A percentile compares a stretch with the other conserved stretches of the same genome.
phyloP scores from a whole-genome alignment of 768 basidiomycete species.

The Naganishia antarctica region DNA sequence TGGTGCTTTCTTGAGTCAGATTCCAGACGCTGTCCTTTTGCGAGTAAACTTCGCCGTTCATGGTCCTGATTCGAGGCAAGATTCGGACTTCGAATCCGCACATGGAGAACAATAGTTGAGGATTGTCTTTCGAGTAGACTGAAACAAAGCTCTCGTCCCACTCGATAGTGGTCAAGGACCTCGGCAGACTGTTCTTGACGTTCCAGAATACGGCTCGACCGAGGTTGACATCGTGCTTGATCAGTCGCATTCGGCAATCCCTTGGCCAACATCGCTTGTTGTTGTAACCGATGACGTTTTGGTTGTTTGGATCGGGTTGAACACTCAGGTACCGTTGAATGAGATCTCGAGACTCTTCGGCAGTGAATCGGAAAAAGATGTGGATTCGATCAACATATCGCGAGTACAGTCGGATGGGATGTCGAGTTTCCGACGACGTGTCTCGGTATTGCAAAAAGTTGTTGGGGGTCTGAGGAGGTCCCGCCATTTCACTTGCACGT shows the following conservation, averaged over 20 bases:
- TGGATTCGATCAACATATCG: slow-evolving; percentile 93
- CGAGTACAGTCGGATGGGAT: slow-evolving; percentile 96
- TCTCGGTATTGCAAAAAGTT: slow-evolving; percentile 98
- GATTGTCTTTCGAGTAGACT: slow-evolving; percentile 95
- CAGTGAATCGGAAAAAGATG: slow-evolving; percentile 94
- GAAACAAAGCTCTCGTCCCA: slow-evolving; percentile 98
- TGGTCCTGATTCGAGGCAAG: slow-evolving; percentile 88
- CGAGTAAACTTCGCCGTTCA: slow-evolving; percentile 95
- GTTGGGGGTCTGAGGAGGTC: slow-evolving; percentile 94
- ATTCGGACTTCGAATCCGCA: slow-evolving; percentile 98
- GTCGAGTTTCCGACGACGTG: slow-evolving; percentile 86
- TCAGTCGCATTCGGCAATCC: slow-evolving; percentile 96
- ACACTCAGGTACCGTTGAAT: slow-evolving; percentile 97
- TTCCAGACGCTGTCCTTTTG: slow-evolving; percentile 96
- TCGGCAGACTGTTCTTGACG: slow-evolving; percentile 90
- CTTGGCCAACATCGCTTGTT: slow-evolving; percentile 99
- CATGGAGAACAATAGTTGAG: slow-evolving; percentile 96
- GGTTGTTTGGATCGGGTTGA: slow-evolving; percentile 95
- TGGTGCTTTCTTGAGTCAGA: slow-evolving; percentile 90
- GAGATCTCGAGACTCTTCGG: slow-evolving; percentile 92
- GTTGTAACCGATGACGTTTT: slow-evolving; percentile 98
- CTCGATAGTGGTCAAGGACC: slow-evolving; percentile 95
- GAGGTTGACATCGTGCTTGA: slow-evolving; percentile 98
- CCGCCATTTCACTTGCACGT: slow-evolving; percentile 97
- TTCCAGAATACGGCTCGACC: slow-evolving; percentile 99